Base-by-base conservation (phyloP, 2,329 filamentous ascomycete genomes). In the Stachybotrys chartarum region DNA sequence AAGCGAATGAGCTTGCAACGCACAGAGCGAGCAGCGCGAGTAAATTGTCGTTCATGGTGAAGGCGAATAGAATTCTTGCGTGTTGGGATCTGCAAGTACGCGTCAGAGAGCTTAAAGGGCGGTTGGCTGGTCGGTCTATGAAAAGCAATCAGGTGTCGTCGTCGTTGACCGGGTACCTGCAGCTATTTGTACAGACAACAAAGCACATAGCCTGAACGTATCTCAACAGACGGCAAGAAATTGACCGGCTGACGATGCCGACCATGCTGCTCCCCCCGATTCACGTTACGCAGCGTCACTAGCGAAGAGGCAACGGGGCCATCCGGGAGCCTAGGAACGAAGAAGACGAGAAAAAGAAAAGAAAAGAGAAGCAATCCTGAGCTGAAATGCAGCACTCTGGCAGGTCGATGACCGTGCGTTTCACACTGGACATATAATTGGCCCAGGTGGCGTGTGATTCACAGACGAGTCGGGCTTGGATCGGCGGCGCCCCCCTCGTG, bases 21-120 rank as follows among this genome's bases (percentile, higher is more conserved):
- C 60, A 60, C 30, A 68, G 57, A 7, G 57, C 54, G 47, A 66
- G 17, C 52, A 69, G 16, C 31, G 65, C 17, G 31, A 48, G 14
- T 32, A 3, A 2, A 1, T 8, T 17, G 11, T n/a, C 17, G 6
- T 12, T 12, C 45, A 47, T 47, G 16, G 17, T 17, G 45, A 6
- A 10, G 35, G 35, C 35, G 35, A 42, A 42, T 10, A 24, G 24
- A 24, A 24, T 24, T 2, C 24, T 24, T 24, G 24, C 24, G 24
- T 24, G 24, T 24, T 24, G 24, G 24, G 24, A 24, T 24, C 24
- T 24, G 24, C 3, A 24, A 24, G 3, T 24, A 24, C 24, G 24
- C 24, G 2, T 24, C 24, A 24, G 24, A 24, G 2, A 24, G 24
- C 24, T 24, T 24, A 24, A 3, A 4, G 24, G 24, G 24, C 24